Evolutionary conservation across 202 grass and related monocot genomes (phyloP), one percentile per base, ranked within the genome.

Genomic region (Panicum virgatum): DNA sequence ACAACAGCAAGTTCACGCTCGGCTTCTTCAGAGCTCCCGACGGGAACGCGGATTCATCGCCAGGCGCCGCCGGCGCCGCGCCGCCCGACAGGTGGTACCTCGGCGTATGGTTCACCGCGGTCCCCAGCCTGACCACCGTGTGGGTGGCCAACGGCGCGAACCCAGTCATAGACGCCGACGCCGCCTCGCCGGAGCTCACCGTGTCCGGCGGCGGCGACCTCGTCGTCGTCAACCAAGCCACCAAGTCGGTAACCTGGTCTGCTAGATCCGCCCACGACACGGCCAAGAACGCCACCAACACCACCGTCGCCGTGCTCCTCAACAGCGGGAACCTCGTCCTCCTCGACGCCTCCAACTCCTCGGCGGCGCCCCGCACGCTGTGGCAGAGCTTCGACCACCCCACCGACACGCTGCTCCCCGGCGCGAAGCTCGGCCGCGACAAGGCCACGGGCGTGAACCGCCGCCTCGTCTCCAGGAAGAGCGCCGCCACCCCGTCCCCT

Each of bases 321-420:
- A 39, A 77, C 62, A 73, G 15, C 5, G 86, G 86, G 0, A 92
- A 92, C 44, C 86, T 92, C 29, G 83, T 89, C 43, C 50, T 86
- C 11, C 36, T 37, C 26, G 80, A 86, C 62, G 11, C 20, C 38
- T 70, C 66, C 11, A 66, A 53, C 54, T 19, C 54, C 72, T 42
- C 46, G 7, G 7, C n/a, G n/a, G n/a, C 66, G 0, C 15, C 53
- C 51, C 81, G 39, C 38, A 43, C 65, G 18, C 0, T 66, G 5
- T 94, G 91, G 91, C 88, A 94, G 79, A 94, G 91, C 71, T 94
- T 94, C 58, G 91, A 94, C 66, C 36, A 94, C 78, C 91, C 88
- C 32, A 86, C 88, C 6, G 91, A 94, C 83, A 94, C 91, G 9
- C 82, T 88, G 12, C 89, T 91, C 8, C 72, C 86, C 7, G 27